phyloP scores from a whole-genome alignment of 192 early-diverging fungal species.

The Backusella liffmaniae region DNA sequence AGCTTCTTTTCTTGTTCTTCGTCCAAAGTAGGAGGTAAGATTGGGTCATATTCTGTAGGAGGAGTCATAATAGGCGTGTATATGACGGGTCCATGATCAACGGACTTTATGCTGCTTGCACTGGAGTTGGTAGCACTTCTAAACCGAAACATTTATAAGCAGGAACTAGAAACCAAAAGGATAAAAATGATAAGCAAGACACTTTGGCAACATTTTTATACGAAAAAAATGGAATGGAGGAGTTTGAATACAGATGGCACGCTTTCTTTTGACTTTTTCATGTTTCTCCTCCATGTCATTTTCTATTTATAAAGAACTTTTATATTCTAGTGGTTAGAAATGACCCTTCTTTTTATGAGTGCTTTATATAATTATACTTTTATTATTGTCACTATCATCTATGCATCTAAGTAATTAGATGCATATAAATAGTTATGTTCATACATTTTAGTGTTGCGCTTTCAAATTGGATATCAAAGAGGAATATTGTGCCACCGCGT shows the following conservation, averaged over 20 bases:
- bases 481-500: not conserved
- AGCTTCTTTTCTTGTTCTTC: conserved; percentile 17
- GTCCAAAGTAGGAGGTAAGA: conserved; percentile 11
- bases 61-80: conserved; percentile 10
- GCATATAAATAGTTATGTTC: not conserved
- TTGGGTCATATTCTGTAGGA: conserved; percentile 8
- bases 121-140: not conserved
- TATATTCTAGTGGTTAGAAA: not conserved
- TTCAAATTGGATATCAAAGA: not conserved
- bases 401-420: too few relatives aligned
- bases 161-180: not conserved
- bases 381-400: too few relatives aligned
- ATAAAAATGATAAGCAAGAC: not conserved
- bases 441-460: not conserved
- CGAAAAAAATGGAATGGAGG: not conserved
- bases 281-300: not conserved
- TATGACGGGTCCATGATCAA: conserved; percentile 14
- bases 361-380: too few relatives aligned
- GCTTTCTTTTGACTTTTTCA: conserved; percentile 2
- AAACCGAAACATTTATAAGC: not conserved
- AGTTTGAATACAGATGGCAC: not conserved
- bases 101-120: not conserved
- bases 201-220: not conserved
- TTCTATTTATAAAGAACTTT: not conserved
- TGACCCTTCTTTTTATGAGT: not conserved